A percentile compares a stretch with the other conserved stretches of the same genome.
Conservation (phyloP, 805 yeast genomes). For the Trichomonascus vanleenenianus region DNA sequence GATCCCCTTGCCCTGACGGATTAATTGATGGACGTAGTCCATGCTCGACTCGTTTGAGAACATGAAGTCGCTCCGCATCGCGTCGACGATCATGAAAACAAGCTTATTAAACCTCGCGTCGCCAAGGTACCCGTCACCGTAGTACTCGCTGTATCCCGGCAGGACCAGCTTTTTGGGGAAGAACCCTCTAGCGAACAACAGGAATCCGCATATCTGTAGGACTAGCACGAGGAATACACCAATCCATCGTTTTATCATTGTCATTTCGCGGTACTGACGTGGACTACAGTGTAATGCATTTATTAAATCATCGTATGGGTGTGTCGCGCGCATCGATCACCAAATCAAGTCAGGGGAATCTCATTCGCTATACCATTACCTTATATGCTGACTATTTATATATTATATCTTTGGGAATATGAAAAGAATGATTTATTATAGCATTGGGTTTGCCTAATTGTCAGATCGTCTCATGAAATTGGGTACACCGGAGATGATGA, state of each 20-base stretch:
- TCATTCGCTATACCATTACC: too few relatives aligned
- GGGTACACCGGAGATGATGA: too few relatives aligned
- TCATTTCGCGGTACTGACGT: too few relatives aligned
- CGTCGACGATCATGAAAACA: constrained; percentile 85
- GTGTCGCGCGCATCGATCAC: too few relatives aligned
- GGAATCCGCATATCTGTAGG: constrained; percentile 46
- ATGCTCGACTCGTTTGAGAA: constrained; percentile 55
- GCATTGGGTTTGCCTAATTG: too few relatives aligned
- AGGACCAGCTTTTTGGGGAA: constrained; percentile 83
- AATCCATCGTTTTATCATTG: constrained; percentile 3
- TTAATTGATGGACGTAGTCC: constrained; percentile 54
- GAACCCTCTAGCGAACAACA: constrained; percentile 71
- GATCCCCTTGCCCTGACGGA: constrained; percentile 61
- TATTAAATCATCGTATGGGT: too few relatives aligned
- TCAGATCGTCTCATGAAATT: too few relatives aligned
- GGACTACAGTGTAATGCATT: too few relatives aligned
- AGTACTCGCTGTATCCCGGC: constrained; percentile 43
- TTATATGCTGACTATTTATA: too few relatives aligned
- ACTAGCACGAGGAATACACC: constrained; percentile 12
- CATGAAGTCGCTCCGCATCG: constrained; percentile 82
- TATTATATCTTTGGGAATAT: too few relatives aligned
- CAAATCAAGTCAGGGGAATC: too few relatives aligned
- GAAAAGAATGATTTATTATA: too few relatives aligned
- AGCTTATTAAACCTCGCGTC: constrained; percentile 48
- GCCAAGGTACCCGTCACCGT: constrained; percentile 10